Conservation (phyloP, 495 filamentous ascomycete genomes). For the Aspergillus steynii region DNA sequence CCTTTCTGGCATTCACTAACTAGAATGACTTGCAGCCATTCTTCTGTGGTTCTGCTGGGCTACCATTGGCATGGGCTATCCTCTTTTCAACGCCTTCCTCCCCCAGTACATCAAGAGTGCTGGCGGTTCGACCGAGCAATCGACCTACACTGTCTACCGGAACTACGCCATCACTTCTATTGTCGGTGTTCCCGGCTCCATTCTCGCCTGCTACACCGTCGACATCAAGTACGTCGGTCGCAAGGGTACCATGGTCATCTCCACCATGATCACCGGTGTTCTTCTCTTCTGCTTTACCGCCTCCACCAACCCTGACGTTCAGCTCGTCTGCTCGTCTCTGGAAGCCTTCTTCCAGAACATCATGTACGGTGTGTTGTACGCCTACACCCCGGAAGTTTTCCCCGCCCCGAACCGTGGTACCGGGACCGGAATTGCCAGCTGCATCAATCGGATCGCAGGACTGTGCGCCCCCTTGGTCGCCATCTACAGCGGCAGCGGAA, state of each 20-base stretch:
- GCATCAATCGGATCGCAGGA: conserved; percentile 58
- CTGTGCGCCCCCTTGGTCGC: conserved; percentile 60
- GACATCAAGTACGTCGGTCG: conserved; percentile 60
- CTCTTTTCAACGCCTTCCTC: conserved; percentile 60
- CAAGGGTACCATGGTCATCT: conserved; percentile 57
- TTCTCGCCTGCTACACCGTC: conserved; percentile 57
- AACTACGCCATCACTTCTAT: conserved; percentile 62
- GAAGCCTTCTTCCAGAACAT: conserved; percentile 64
- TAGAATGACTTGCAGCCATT: conserved; percentile 22
- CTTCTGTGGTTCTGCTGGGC: conserved; percentile 60
- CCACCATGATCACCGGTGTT: conserved; percentile 55
- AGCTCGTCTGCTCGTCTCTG: conserved; percentile 53
- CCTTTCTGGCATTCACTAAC: conserved; percentile 5
- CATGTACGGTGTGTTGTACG: conserved; percentile 64
- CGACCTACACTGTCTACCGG: conserved; percentile 54
- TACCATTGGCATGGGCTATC: conserved; percentile 59
- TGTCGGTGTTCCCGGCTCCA: conserved; percentile 56
- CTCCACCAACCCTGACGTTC: conserved; percentile 45
- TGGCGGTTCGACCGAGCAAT: conserved; percentile 34
- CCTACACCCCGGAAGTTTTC: conserved; percentile 63
- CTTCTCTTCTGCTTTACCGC: conserved; percentile 61
- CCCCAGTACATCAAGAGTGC: conserved; percentile 55
- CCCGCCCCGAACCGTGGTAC: conserved; percentile 59
- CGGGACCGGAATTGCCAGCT: conserved; percentile 57
- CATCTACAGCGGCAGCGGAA: conserved; percentile 43